Base-by-base conservation (phyloP, 78 protist genomes). In the Polysphondylium violaceum region DNA sequence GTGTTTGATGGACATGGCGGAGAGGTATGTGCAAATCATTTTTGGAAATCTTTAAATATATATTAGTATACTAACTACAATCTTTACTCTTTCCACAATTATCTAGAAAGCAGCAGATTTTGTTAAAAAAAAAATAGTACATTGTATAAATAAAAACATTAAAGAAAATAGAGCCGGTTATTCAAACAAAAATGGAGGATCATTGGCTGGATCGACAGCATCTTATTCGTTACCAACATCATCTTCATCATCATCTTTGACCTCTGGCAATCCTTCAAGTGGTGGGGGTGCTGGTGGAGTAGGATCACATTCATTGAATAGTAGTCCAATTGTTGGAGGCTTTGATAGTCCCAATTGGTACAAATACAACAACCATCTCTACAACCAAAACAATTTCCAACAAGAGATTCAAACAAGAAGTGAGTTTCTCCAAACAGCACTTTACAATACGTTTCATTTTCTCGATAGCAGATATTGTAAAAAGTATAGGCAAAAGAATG, bases 1-100 rank as follows among this genome's bases (percentile, higher is more conserved):
- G 89, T 81, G 6, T 81, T 81, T 41, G 89, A 81, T 81, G 89
- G 89, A 29, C 89, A 81, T 81, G 89, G 89, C 1, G 89, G 89
- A 0, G 71, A 81, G 9, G 86, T 60, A 76, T 25, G 75, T 56
- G 4, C 63, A 56, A n/a, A 25, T 31, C 2, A 17, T 29, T 33
- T 27, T 64, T 16, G 16, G 16, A 63, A 33, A 33, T 44, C 27
- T 69, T 44, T 43, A 21, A 25, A 23, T 0, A 40, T 43, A 9
- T 17, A 47, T 23, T 16, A 40, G 2, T 27, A 27, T 59, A 59
- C 11, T 60, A 31, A 60, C 21, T 44, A 3, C 47, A 71, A 47
- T 71, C 16, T 12, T 23, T 23, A 4, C 19, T 23, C 7, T n/a
- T 29, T 5, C 8, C 8, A 36, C 4, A 5, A 23, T 2, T 44